Conservation (phyloP, 768 basidiomycete species). For the Pleurotus sapidus region DNA sequence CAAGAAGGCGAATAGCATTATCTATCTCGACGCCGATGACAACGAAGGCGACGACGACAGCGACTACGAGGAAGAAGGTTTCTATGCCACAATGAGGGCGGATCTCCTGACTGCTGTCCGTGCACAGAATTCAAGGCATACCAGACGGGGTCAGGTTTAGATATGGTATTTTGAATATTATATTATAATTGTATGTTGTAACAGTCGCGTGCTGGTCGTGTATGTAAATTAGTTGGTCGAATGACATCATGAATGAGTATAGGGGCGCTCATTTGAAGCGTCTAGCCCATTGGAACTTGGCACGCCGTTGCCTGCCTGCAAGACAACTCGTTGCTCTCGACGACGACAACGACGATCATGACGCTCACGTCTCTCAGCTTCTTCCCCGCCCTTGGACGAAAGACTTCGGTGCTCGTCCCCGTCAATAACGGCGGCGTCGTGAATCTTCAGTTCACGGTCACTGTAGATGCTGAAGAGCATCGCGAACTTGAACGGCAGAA, state of each 20-base stretch:
- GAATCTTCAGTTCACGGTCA: constrained; percentile 34
- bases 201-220: too few relatives aligned
- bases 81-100: too few relatives aligned
- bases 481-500: constrained; percentile 23
- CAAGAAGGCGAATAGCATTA: neutral
- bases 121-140: too few relatives aligned
- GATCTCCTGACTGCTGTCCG: too few relatives aligned
- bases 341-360: neutral
- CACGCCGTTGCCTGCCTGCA: neutral
- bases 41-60: neutral
- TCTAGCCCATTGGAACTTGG: neutral
- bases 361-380: constrained; percentile 33
- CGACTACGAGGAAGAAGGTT: too few relatives aligned
- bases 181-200: too few relatives aligned
- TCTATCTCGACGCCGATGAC: constrained; percentile 7
- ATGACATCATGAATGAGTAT: constrained; percentile 14
- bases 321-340: neutral
- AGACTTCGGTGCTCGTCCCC: constrained; percentile 22
- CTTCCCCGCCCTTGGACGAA: constrained; percentile 34
- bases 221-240: neutral
- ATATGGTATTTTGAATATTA: too few relatives aligned
- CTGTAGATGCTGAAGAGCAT: constrained; percentile 23
- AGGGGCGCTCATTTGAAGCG: neutral
- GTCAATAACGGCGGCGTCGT: constrained; percentile 16
- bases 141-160: too few relatives aligned